phyloP scores from a whole-genome alignment of 257 asterid species.

The Hygrophila difformis region DNA sequence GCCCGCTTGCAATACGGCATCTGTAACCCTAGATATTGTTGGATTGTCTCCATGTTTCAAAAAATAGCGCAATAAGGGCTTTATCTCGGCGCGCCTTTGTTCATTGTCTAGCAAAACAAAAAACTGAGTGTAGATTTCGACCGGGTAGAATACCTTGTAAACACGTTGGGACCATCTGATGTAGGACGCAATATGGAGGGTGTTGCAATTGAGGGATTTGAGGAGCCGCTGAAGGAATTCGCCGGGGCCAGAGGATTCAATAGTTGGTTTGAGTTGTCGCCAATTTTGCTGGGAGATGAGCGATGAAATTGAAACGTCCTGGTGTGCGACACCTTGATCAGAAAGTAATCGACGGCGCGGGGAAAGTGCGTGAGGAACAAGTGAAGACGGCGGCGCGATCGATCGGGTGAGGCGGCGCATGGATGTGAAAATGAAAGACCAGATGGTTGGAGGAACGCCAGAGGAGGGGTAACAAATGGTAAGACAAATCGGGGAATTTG shows the following conservation, averaged over 20 bases:
- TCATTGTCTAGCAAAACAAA: slow-evolving; percentile 44
- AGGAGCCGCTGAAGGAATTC: slow-evolving; percentile 38
- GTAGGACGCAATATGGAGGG: slow-evolving; percentile 36
- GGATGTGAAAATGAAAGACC: no score
- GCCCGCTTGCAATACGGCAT: slow-evolving; percentile 38
- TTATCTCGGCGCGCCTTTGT: slow-evolving; percentile 45
- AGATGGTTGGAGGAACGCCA: no score
- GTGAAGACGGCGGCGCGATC: slow-evolving; percentile 20
- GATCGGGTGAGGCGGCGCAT: slow-evolving; percentile 32
- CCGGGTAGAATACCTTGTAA: slow-evolving; percentile 30
- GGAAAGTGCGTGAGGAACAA: slow-evolving; percentile 15
- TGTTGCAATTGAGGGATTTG: slow-evolving; percentile 22
- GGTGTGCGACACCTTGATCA: slow-evolving; percentile 22
- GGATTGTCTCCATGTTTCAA: slow-evolving; percentile 27
- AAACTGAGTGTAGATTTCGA: slow-evolving; percentile 34
- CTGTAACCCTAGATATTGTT: slow-evolving; percentile 42
- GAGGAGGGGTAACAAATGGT: no score
- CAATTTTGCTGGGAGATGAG: slow-evolving; percentile 49
- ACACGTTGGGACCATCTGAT: slow-evolving; percentile 58
- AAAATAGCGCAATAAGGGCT: slow-evolving; percentile 47
- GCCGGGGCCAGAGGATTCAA: slow-evolving; percentile 32
- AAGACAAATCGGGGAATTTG: no score
- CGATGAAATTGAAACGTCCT: slow-evolving; percentile 27
- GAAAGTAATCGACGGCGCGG: slow-evolving; percentile 11
- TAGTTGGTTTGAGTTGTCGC: slow-evolving; percentile 39